These are phyloP conservation scores for Angophora floribunda DNA, from an alignment of 345 rosid species.

Conservation along the genomic window DNA sequence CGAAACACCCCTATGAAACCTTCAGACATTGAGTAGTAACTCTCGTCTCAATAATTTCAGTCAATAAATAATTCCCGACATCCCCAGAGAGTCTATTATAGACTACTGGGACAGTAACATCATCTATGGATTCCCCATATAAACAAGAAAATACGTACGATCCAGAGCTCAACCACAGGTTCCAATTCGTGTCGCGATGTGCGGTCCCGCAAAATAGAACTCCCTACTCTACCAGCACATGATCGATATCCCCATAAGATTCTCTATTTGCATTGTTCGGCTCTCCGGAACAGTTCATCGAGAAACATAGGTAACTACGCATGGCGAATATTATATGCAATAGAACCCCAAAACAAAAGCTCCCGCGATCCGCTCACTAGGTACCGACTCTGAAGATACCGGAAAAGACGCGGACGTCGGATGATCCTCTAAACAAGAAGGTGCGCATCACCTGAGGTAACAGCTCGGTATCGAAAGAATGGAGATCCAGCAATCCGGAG, in stretches of 20 bases:
- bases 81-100: neutral
- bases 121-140: neutral
- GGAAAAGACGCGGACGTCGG: neutral
- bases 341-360: no score
- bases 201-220: neutral
- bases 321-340: neutral
- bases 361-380: neutral
- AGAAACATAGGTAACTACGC: neutral
- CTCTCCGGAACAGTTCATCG: neutral
- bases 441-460: constrained; percentile 20
- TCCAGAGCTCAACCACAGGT: neutral
- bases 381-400: neutral
- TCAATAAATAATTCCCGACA: neutral
- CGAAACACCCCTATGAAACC: neutral
- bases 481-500: constrained; percentile 51
- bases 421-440: neutral
- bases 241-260: neutral
- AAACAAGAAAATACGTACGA: neutral
- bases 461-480: constrained; percentile 56
- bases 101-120: neutral
- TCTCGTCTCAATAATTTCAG: neutral
- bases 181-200: neutral
- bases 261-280: neutral
- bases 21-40: neutral
- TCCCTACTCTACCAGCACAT: neutral